phyloP scores from a whole-genome alignment of 108 stramenopile species.

The Nitzschia inconspicua region DNA sequence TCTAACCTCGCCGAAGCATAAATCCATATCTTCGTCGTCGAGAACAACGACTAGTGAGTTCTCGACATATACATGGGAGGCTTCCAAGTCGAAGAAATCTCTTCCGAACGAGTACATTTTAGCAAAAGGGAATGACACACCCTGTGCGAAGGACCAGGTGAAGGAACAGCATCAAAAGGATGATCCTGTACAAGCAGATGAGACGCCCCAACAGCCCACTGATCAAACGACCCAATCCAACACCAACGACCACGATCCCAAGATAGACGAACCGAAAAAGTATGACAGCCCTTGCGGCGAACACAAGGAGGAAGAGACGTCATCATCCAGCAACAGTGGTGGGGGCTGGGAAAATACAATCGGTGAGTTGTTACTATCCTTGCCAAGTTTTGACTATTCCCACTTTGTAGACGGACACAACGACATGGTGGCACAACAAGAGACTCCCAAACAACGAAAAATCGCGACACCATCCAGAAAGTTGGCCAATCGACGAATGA shows the following conservation, averaged over 20 bases:
- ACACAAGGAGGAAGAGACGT: not conserved
- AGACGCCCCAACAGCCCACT: too few relatives aligned
- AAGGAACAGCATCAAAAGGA: too few relatives aligned
- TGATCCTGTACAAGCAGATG: too few relatives aligned
- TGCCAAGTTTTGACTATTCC: conserved; percentile 61
- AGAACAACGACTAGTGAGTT: conserved; percentile 5
- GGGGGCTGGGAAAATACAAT: not conserved
- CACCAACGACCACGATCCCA: too few relatives aligned
- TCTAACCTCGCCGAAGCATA: not conserved
- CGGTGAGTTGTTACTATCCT: conserved; percentile 22
- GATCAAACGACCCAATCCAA: too few relatives aligned
- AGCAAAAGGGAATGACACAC: too few relatives aligned
- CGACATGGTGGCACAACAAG: conserved; percentile 28
- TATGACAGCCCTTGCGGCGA: not conserved
- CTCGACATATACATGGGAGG: conserved; percentile 37
- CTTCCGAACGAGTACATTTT: too few relatives aligned
- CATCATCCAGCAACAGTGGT: not conserved
- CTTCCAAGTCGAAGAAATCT: too few relatives aligned
- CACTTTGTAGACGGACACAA: conserved; percentile 38
- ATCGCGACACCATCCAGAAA: not conserved
- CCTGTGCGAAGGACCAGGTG: too few relatives aligned
- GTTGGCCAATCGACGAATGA: not conserved
- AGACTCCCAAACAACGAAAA: conserved; percentile 2
- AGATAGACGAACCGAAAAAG: too few relatives aligned
- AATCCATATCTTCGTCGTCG: conserved; percentile 1